Percentiles rank a stretch among this genome's conserved stretches.
phyloP scores from a whole-genome alignment of 768 basidiomycete genomes.

The Lentinula raphanica region DNA sequence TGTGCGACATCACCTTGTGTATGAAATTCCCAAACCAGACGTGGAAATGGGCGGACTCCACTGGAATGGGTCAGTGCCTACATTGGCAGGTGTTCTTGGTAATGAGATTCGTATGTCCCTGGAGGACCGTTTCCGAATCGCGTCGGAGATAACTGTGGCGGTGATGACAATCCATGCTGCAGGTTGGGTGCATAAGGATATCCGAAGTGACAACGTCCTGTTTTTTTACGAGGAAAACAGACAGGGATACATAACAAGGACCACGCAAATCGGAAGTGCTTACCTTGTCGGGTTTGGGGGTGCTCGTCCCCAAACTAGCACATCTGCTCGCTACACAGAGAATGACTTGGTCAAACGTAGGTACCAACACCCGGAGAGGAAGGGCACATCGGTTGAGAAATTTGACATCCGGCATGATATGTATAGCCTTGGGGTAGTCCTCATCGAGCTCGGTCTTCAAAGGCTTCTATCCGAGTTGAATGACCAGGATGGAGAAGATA shows the following conservation, averaged over 20 bases:
- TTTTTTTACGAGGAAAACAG: background rate
- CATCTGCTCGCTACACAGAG: background rate
- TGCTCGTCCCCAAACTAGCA: too few relatives aligned
- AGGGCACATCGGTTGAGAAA: background rate
- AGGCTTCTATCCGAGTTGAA: background rate
- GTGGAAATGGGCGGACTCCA: background rate
- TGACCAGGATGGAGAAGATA: too few relatives aligned
- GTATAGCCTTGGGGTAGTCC: slow-evolving; percentile 2
- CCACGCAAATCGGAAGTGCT: too few relatives aligned
- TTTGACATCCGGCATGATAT: slow-evolving; percentile 2
- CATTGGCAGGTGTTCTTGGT: background rate
- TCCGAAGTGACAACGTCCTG: background rate
- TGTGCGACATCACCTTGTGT: background rate
- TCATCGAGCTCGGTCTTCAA: background rate
- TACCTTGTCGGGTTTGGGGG: too few relatives aligned
- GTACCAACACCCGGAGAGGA: background rate
- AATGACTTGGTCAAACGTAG: background rate
- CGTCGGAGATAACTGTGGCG: background rate
- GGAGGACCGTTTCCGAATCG: background rate
- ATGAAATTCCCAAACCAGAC: too few relatives aligned
- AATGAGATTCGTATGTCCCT: background rate
- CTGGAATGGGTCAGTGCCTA: too few relatives aligned
- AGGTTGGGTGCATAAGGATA: slow-evolving; percentile 1
- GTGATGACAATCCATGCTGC: background rate
- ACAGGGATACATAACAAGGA: background rate